Base-by-base conservation (phyloP, 1,139 yeast species). In the Ogataea hybrid region DNA sequence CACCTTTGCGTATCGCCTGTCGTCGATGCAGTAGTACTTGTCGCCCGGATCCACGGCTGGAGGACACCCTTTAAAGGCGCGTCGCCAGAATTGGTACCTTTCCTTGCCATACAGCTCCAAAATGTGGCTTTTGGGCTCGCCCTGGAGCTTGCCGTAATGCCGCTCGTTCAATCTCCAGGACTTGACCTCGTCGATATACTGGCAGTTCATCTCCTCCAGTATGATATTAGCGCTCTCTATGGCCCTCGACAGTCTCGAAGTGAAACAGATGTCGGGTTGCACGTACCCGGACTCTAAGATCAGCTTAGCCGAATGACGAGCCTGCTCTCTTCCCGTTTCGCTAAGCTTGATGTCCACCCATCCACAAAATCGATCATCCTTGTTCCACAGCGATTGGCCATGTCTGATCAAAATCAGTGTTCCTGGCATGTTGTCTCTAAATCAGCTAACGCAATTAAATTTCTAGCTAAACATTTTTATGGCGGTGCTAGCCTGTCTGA, bases 291-390 rank as follows among this genome's bases (percentile, higher is more conserved):
- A 54, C 27, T 65, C 53, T 17, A 54, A 47, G 21, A 84, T 73
- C 48, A 84, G 63, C 20, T 70, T 57, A 0, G 82, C 86, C 2
- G 88, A 83, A 41, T 71, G 63, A 8, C 57, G 57, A 1, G 94
- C 94, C 57, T 84, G 92, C 9, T 64, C 52, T 46, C 70, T 64
- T 3, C 95, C 94, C 47, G 74, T 75, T 1, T 65, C 71, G 4
- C 86, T 77, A 42, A 84, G 64, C 28, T 75, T 74, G 9, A 84
- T 78, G 61, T 85, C 92, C n/a, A 82, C 73, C 95, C 95, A 85
- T 2, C 95, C 95, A 56, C 92, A 83, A 59, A 85, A 85, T 48
- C 74, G 70, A 58, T 83, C 79, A 42, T 74, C 77, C 51, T 81
- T 77, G 57, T 85, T 85, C 75, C 86, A 77, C 56, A 79, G 77